Evolutionary conservation across 257 asterid species (phyloP).

Genomic region (Perilla frutescens): DNA sequence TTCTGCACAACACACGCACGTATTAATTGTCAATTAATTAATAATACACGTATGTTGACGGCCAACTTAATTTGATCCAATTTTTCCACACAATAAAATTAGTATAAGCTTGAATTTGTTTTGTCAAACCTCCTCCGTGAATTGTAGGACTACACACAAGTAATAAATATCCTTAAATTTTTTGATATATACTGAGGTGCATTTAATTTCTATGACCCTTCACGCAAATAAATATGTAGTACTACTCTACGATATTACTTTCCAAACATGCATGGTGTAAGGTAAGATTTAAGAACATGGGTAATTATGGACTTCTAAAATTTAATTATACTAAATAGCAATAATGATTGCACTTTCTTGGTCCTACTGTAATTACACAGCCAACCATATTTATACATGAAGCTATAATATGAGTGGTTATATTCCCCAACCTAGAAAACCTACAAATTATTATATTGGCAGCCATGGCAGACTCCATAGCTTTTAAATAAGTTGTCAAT

Average conservation of each 20-base stretch:
- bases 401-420: background rate
- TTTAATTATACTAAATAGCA: background rate
- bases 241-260: background rate
- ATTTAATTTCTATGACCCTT: too few species aligned
- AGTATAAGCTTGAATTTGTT: too few species aligned
- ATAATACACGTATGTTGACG: too few species aligned
- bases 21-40: too few species aligned
- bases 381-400: background rate
- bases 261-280: background rate
- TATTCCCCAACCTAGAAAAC: background rate
- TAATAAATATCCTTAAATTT: too few species aligned
- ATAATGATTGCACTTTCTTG: background rate
- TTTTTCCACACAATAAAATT: too few species aligned
- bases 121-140: too few species aligned
- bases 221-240: too few species aligned
- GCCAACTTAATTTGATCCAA: too few species aligned
- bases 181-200: too few species aligned
- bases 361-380: background rate
- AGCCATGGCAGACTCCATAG: background rate
- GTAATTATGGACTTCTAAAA: background rate
- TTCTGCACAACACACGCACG: too few species aligned
- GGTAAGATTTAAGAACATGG: background rate
- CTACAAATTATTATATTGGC: background rate
- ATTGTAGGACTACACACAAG: too few species aligned
- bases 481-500: background rate